Base-by-base conservation (phyloP, 768 basidiomycete species). In the Dacryopinax spathularia region DNA sequence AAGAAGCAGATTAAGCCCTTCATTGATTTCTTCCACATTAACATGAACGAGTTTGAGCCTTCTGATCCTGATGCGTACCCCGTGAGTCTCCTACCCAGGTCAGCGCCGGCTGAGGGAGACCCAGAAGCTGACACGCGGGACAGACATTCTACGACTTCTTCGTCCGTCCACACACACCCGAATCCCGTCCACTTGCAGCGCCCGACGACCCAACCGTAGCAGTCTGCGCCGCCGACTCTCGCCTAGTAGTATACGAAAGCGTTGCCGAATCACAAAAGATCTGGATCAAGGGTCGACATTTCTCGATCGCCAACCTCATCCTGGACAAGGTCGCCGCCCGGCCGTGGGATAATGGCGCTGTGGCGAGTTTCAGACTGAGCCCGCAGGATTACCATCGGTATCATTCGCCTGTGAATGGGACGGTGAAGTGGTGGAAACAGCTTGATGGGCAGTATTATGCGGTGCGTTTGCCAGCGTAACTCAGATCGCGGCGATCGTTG, bases 281-380 rank as follows among this genome's bases (percentile, higher is more conserved):
- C 0, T 99, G 95, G 95, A 95, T 98, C 76, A 97, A 98, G 71
- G 95, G 95, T 2, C 84, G 92, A 41, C 93, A 96, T 68, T 98
- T 99, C 71, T 86, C 85, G 1, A 80, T 97, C 2, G 80, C 75
- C 4, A 81, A 85, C 1, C 78, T 99, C 34, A 80, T 98, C 0
- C 94, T 94, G 0, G 87, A 89, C 2, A 82, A 82, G 66, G 76
- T 80, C 22, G 82, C 89, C 60, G 84, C 81, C 1, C 83, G 85
- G 3, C 79, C 80, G 36, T 98, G 88, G 70, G 75, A 77, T 1
- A 89, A 89, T 9, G 95, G 96, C 4, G 85, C 88, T 0, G 70
- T 99, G 60, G 89, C 81, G 9, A 96, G 96, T 63, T 97, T 97
- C 76, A 79, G 94, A 18, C 77, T 96, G 20, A 93, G 93, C 1